A percentile compares a stretch with the other conserved stretches of the same genome.
Evolutionary conservation across 495 filamentous ascomycete species (phyloP).

Genomic region (Copromyces sp.): DNA sequence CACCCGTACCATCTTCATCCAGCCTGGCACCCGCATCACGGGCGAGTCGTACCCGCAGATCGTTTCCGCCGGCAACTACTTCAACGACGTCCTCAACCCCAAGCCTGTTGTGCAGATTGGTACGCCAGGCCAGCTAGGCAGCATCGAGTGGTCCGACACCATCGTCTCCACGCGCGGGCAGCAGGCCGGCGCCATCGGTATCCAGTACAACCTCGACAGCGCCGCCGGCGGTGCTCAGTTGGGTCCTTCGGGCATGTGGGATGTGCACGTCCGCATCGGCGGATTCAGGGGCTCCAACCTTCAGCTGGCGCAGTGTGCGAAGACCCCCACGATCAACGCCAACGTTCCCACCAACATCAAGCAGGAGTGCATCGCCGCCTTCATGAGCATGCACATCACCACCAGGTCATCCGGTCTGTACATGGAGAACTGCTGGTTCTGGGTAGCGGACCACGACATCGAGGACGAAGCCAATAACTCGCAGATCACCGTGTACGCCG

Average conservation of each 20-base stretch:
- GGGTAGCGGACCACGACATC: constrained; percentile 67
- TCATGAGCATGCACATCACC: constrained; percentile 61
- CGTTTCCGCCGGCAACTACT: constrained; percentile 56
- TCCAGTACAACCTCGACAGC: constrained; percentile 24
- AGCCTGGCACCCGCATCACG: constrained; percentile 57
- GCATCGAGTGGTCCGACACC: constrained; percentile 70
- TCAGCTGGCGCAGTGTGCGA: constrained; percentile 51
- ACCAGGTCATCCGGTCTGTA: constrained; percentile 40
- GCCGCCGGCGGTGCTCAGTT: neutral
- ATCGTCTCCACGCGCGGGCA: constrained; percentile 45
- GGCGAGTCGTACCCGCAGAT: constrained; percentile 85
- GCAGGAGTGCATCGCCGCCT: constrained; percentile 53
- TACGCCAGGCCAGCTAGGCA: constrained; percentile 55
- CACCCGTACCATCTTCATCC: constrained; percentile 66
- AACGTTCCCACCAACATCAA: constrained; percentile 33
- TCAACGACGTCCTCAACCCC: constrained; percentile 56
- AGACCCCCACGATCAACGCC: constrained; percentile 43
- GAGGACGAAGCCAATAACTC: constrained; percentile 47
- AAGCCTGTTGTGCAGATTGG: constrained; percentile 65
- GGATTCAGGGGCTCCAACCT: constrained; percentile 59
- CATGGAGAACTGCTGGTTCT: constrained; percentile 59
- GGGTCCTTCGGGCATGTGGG: constrained; percentile 21
- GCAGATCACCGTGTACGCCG: constrained; percentile 61
- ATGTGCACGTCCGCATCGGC: constrained; percentile 17
- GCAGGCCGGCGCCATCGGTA: constrained; percentile 20